A percentile compares a stretch with the other conserved stretches of the same genome.
phyloP scores from a whole-genome alignment of 805 yeast species.

The Kodamaea fukazawae region DNA sequence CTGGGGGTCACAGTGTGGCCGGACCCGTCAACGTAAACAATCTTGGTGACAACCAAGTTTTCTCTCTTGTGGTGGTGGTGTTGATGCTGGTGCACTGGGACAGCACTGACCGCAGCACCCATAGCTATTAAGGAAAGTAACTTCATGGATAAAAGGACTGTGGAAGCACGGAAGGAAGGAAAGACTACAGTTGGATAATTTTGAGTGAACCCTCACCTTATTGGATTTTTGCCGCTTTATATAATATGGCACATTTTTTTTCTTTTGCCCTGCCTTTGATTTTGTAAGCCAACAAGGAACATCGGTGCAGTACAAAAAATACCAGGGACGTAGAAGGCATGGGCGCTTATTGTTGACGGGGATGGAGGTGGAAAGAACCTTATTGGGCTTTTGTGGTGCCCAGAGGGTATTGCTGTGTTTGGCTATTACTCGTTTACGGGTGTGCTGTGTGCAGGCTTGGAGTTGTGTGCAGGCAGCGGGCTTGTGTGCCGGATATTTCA shows the following conservation, averaged over 20 bases:
- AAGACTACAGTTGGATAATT: constrained; percentile 23
- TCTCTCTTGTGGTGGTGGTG: constrained; percentile 39
- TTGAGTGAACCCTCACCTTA: background rate
- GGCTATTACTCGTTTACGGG: too few species aligned
- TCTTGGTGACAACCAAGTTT: constrained; percentile 31
- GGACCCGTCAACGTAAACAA: constrained; percentile 32
- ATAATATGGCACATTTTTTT: background rate
- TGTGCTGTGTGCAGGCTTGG: too few species aligned
- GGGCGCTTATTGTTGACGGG: too few species aligned
- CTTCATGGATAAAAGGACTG: constrained; percentile 24
- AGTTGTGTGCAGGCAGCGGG: too few species aligned
- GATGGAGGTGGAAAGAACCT: too few species aligned
- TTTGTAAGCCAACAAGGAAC: constrained; percentile 1
- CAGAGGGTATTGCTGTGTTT: too few species aligned
- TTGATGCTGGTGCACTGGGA: constrained; percentile 36
- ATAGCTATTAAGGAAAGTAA: constrained; percentile 24
- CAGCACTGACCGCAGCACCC: constrained; percentile 29
- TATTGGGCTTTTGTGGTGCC: too few species aligned
- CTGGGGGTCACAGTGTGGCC: constrained; percentile 21
- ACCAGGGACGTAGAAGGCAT: too few species aligned
- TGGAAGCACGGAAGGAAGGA: constrained; percentile 18
- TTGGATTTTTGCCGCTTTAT: background rate
- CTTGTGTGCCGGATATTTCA: too few species aligned
- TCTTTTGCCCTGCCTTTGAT: background rate
- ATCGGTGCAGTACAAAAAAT: background rate